Base-by-base conservation (phyloP, 1,284 basidiomycete genomes). In the Apiotrichum siamense region DNA sequence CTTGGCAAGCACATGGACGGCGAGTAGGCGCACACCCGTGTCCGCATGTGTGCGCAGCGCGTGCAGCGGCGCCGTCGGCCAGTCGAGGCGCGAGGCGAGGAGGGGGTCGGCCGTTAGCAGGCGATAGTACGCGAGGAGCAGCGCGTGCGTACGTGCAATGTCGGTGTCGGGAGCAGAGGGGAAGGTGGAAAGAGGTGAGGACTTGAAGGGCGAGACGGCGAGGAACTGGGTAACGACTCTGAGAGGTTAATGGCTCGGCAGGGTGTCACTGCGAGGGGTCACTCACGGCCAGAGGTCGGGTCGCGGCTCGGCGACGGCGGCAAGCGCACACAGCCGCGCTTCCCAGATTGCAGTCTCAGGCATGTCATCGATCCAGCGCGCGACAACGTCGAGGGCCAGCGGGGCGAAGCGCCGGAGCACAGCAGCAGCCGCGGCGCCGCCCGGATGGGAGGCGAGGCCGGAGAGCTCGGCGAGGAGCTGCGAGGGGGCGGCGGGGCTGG, bases 121-220 rank as follows among this genome's bases (percentile, higher is more conserved):
- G 33, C 90, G 84, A 63, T 86, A 87, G 65, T 90, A 88, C 1
- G 86, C 81, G 37, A 93, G 77, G 15, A 94, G 79, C 0, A 86
- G 70, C 24, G 77, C 75, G 33, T 91, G 87, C 5, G 88, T 72
- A 17, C 77, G n/a, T n/a, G n/a, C n/a, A n/a, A n/a, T 76, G 12
- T 64, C 7, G 83, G 79, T 13, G 72, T 58, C 0, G 77, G 68
- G 23, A 84, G 73, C 10, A 0, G 44, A 41, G 5, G 52, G 24
- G 36, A 67, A 44, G 29, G 56, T 43, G 6, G 60, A 43, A 2
- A 69, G 54, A 12, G 64, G 66, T 0, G 63, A 65, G 3, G 54
- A 23, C 1, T 41, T 38, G 55, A 69, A 68, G 4, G 64, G 70
- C 0, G 64, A 67, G 9, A 39, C 31, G 20, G 29, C 27, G 13